Conservation (phyloP, 208 protist species). For the Crithidia acanthocephali region DNA sequence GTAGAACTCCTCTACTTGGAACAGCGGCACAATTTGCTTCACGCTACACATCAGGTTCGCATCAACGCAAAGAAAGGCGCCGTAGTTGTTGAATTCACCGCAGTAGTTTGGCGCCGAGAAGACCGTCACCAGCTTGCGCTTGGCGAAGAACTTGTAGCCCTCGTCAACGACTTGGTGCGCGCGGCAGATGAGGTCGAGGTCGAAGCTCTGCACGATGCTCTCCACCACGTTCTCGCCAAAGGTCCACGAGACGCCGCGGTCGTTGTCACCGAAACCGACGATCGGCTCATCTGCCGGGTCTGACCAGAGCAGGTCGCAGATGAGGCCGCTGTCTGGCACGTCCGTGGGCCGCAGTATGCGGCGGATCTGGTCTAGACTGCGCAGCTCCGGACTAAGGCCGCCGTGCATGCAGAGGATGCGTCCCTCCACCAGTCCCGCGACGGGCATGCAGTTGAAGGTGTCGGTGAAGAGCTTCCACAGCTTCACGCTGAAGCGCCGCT, state of each 20-base stretch:
- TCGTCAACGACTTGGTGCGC: conserved; percentile 95
- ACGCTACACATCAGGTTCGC: conserved; percentile 88
- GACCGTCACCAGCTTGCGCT: conserved; percentile 64
- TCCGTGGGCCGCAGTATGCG: conserved; percentile 58
- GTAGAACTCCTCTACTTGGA: conserved; percentile 44
- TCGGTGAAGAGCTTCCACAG: conserved; percentile 90
- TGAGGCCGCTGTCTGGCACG: conserved; percentile 72
- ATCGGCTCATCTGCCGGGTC: conserved; percentile 96
- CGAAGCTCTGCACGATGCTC: conserved; percentile 94
- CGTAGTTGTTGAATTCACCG: conserved; percentile 76
- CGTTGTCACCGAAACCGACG: conserved; percentile 61
- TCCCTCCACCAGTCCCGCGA: conserved; percentile 72
- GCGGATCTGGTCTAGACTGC: conserved; percentile 50
- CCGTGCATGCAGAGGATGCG: conserved; percentile 87
- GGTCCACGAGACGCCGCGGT: conserved; percentile 76
- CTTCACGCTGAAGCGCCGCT: conserved; percentile 93
- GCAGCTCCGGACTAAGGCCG: conserved; percentile 78
- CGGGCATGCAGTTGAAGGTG: conserved; percentile 88
- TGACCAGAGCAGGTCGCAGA: conserved; percentile 99
- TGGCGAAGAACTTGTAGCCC: conserved; percentile 84
- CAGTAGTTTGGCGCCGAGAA: conserved; percentile 92
- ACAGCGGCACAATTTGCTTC: conserved; percentile 49
- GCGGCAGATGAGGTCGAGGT: conserved; percentile 98
- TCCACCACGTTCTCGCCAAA: conserved; percentile 82
- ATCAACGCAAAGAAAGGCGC: conserved; percentile 77